Percentiles rank a stretch among this genome's conserved stretches.
Conservation (phyloP, 2,329 filamentous ascomycete species). For the Colletotrichum somersetense region DNA sequence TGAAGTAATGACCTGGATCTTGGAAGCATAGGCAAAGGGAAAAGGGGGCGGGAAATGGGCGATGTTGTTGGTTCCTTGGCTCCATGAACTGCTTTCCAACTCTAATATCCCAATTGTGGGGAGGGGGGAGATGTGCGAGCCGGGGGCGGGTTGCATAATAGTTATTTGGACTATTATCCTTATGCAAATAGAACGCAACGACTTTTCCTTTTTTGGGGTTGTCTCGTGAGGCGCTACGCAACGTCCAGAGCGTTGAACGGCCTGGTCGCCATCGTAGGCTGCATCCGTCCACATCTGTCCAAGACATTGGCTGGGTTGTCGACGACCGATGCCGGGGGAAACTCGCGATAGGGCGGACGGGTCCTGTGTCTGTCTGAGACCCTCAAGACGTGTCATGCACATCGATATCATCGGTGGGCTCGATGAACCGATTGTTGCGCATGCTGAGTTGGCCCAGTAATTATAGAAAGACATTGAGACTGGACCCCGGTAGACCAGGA, state of each 20-base stretch:
- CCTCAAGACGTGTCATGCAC: neutral
- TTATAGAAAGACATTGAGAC: neutral
- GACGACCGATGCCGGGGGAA: neutral
- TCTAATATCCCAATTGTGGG: neutral
- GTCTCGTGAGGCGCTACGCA: neutral
- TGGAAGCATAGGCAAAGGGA: neutral
- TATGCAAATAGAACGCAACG: neutral
- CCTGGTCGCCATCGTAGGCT: neutral
- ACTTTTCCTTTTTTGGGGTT: neutral
- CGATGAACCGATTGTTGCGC: neutral
- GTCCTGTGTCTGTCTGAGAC: neutral
- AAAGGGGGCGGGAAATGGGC: constrained; percentile 18
- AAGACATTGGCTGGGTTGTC: neutral
- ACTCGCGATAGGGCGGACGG: neutral
- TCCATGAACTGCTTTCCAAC: neutral
- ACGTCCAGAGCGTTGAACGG: neutral
- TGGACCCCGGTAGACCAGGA: neutral
- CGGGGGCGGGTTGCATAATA: neutral
- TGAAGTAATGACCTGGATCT: neutral
- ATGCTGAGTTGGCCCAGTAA: neutral
- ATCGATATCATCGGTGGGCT: neutral
- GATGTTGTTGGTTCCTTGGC: neutral
- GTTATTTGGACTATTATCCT: neutral
- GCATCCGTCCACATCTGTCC: neutral
- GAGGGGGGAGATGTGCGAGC: neutral